A percentile compares a stretch with the other conserved stretches of the same genome.
Evolutionary conservation across 768 basidiomycete species (phyloP).

Genomic region (Psilocybe cubensis): DNA sequence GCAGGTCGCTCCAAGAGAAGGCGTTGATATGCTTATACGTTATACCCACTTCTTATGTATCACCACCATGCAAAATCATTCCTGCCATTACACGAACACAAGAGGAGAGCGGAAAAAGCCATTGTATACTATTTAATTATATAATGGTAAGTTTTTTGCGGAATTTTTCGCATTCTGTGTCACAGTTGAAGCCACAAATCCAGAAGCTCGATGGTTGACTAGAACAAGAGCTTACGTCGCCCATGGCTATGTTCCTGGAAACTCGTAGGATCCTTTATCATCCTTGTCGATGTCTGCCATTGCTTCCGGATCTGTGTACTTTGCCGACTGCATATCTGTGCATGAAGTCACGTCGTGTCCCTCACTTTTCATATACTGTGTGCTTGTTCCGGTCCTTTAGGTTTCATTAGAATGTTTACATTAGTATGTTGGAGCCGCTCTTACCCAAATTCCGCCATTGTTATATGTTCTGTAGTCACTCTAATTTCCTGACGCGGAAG

Average conservation of each 20-base stretch:
- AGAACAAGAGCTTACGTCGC: background rate
- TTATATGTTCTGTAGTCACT: conserved; percentile 64
- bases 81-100: background rate
- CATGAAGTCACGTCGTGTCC: conserved; percentile 24
- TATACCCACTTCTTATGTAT: conserved; percentile 22
- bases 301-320: conserved; percentile 24
- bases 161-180: background rate
- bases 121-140: background rate
- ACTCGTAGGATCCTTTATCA: conserved; percentile 31
- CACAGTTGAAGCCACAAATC: background rate
- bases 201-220: background rate
- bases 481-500: conserved; percentile 50
- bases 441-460: conserved; percentile 59
- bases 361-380: conserved; percentile 28
- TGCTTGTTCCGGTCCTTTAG: conserved; percentile 16
- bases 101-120: background rate
- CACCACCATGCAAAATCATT: conserved; percentile 1
- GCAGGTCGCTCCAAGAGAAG: conserved; percentile 74
- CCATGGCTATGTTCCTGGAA: conserved; percentile 2
- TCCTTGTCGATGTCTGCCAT: conserved; percentile 32
- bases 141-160: background rate
- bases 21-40: conserved; percentile 45
- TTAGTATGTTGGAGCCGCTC: conserved; percentile 18
- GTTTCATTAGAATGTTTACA: no score
- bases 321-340: conserved; percentile 29